Base-by-base conservation (phyloP, 306 rosid species). In the Malus sieversii region DNA sequence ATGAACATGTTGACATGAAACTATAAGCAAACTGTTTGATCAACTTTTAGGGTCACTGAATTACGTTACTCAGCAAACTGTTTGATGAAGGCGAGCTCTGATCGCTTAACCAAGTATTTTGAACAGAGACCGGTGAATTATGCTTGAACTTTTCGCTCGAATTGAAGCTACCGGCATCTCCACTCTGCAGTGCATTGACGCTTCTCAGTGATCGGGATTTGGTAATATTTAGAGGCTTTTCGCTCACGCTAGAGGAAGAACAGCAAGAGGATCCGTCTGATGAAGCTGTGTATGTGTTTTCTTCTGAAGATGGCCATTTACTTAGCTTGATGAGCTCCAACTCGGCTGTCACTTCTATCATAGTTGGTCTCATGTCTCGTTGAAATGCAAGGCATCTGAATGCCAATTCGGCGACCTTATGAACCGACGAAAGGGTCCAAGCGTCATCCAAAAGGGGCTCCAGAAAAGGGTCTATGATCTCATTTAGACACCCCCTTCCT, bases 331-430 rank as follows among this genome's bases (percentile, higher is more conserved):
- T 86, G 23, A 86, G 84, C 52, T 92, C 99, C 32, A 95, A 66
- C 72, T 92, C 99, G 23, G 86, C 87, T 12, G 90, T 90, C 72
- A 92, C 99, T 80, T 95, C 99, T 67, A 73, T 84, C 97, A 95
- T 95, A 1, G 92, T 86, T 71, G 99, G 99, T 70, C 99, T 89
- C 92, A 88, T 87, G 73, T 95, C 99, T 61, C 97, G 84, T 66
- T 95, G 89, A 82, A 86, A 95, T 35, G 99, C 97, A 40, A 95
- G 86, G 81, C 99, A 95, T 66, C 97, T 81, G 32, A 95, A 95
- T 78, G 97, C 98, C 59, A 95, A 33, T 87, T 95, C 99, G 10
- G 90, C 93, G n/a, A 87, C 88, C 75, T 89, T 95, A 73, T 82
- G 92, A 62, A 89, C 74, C 2, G 97, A 84, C 0, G 81, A 77